Base-by-base conservation (phyloP, 1,284 basidiomycete genomes). In the Ceratobasidium sp. region DNA sequence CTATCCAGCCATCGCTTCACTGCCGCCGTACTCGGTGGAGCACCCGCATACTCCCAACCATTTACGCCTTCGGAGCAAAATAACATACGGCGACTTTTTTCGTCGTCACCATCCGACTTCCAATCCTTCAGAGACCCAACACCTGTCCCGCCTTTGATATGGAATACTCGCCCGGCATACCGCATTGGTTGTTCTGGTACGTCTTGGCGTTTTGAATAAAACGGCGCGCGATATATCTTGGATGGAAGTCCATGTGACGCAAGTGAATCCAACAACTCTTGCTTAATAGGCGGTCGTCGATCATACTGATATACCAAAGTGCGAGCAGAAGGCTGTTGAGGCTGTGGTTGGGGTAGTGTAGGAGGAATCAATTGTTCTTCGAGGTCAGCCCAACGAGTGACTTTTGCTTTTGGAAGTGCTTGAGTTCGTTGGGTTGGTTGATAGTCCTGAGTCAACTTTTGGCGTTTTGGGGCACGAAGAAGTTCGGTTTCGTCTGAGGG, bases 161-260 rank as follows among this genome's bases (percentile, higher is more conserved):
- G 86, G 82, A 93, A 97, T 33, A 90, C 83, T 0, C 94, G 84
- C 0, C 96, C 96, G 15, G 91, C 96, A 81, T 94, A 97, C 82
- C 96, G 93, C 80, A 91, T 88, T 0, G 92, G 85, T 17, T 85
- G 84, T 53, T 88, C 86, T 0, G 95, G 93, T 0, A 92, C 88
- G 81, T 99, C 97, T 1, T 81, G 81, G 11, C 88, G 87, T 73
- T 90, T 88, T 2, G 94, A 94, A 82, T 95, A 99, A 82, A 89
- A 92, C 0, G 97, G 94, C 26, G 89, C 86, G 26, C 86, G 88
- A 82, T 98, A 97, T 28, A 94, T 83, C 79, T 90, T 90, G 45
- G 83, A 84, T 1, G 90, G 89, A 13, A 94, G 82, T 8, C 87
- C 87, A 78, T 87, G 84, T 1, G 82, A 80, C 54, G 89, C 88